Base-by-base conservation (phyloP, 257 asterid species). In the Scutellaria minor region DNA sequence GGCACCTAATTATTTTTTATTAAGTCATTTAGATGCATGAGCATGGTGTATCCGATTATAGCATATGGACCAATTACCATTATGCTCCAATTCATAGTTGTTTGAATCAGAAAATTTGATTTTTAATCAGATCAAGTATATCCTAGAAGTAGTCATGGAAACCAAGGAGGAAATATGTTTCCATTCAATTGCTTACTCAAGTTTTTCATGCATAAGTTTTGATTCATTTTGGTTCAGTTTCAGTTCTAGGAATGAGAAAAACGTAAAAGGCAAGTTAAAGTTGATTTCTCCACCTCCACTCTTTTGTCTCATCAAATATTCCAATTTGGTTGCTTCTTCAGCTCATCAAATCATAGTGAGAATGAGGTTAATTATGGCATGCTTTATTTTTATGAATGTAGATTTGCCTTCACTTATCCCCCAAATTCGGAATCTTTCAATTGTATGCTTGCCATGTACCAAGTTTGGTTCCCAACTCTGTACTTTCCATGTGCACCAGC, bases 341-440 rank as follows among this genome's bases (percentile, higher is more conserved):
- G 39, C 7, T 44, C 13, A 50, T 22, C 22, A 45, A 57, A 58
- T 46, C 37, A 9, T 42, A 2, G 37, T 14, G 8, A 14, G 7
- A 2, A 31, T 31, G 5, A 40, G 51, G 15, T 5, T 20, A 60
- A 42, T n/a, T 12, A 27, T n/a, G 46, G 6, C 5, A 37, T 18
- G 20, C 12, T 24, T 45, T 45, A 46, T 64, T 46, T 47, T 46
- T 44, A 48, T 64, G 68, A 41, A 62, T 44, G 9, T 62, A 40
- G 27, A 15, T 62, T 62, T 62, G 24, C 53, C 14, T 62, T 41
- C 42, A 54, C 9, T 20, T 54, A 15, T 24, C 15, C 3, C 27
- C 57, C 18, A n/a, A 24, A 52, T 15, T 20, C 18, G 4, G 27
- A 14, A 24, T 20, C 13, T 52, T 68, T n/a, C 31, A 1, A 10